Conservation (phyloP, 2,329 filamentous ascomycete genomes). For the Penicillium sp. region DNA sequence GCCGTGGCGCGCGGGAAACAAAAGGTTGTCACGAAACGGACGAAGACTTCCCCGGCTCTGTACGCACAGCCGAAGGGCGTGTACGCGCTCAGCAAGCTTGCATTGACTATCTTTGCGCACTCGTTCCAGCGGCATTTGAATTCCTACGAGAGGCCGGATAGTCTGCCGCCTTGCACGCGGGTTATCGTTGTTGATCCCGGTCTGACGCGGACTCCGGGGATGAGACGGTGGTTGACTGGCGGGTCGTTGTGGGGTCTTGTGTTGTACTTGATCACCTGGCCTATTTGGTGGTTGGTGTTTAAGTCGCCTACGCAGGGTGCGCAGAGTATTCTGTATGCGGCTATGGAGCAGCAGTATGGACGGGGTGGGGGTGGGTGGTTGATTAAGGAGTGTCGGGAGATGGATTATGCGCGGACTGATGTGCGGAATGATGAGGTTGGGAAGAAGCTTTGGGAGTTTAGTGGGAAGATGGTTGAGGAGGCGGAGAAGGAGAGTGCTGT, state of each 20-base stretch:
- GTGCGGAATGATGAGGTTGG: constrained; percentile 75
- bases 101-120: constrained; percentile 82
- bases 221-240: constrained; percentile 79
- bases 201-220: constrained; percentile 79
- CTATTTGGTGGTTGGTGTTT: constrained; percentile 80
- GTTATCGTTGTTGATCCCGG: constrained; percentile 89
- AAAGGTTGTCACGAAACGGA: background rate
- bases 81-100: constrained; percentile 67
- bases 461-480: constrained; percentile 77
- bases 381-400: constrained; percentile 84
- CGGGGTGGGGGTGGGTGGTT: constrained; percentile 66
- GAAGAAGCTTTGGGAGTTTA: constrained; percentile 86
- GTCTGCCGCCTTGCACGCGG: constrained; percentile 74
- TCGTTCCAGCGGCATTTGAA: constrained; percentile 92
- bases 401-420: constrained; percentile 70
- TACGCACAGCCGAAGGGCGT: constrained; percentile 35
- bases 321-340: constrained; percentile 80
- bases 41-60: background rate
- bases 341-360: constrained; percentile 74
- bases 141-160: constrained; percentile 78
- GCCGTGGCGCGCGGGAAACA: constrained; percentile 20
- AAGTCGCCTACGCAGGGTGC: constrained; percentile 83
- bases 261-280: constrained; percentile 74
- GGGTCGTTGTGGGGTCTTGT: constrained; percentile 79
- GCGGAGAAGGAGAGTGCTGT: constrained; percentile 77